Base-by-base conservation (phyloP, 805 yeast genomes). In the Candida tammaniensis region DNA sequence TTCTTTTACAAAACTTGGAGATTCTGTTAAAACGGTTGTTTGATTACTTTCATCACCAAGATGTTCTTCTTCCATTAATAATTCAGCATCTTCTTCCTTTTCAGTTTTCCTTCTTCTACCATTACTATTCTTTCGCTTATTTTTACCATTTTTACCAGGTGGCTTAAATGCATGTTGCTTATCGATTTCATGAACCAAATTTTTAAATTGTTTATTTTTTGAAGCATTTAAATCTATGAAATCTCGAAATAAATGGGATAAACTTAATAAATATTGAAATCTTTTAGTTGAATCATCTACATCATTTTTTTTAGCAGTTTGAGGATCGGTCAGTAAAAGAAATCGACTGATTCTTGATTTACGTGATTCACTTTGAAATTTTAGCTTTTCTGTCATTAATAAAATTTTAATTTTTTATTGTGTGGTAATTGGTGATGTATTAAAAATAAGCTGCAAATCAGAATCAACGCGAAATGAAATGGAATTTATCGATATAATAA, bases 221-320 rank as follows among this genome's bases (percentile, higher is more conserved):
- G 86, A 74, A 9, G 95, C 86, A 43, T 82, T 78, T 27, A 84
- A 71, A 45, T 87, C 85, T 42, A 89, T 85, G 57, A 89, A 89
- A 54, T 88, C 89, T 25, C 94, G 79, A 57, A 89, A 89, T 38
- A 91, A 66, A 43, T 86, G 95, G 0, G 96, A 87, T 25, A 89
- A 67, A 1, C 88, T 83, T 31, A 91, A 64, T 27, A 89, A 65
- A 57, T 89, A 86, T 54, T 78, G 80, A 70, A 86, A 86, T 40
- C 98, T 70, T 47, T 72, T 78, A 17, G 87, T 80, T 0, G 94
- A 74, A 48, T 82, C 93, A 47, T 76, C 85, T 20, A 51, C 61
- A 33, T 61, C 69, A 14, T 47, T 71, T 21, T 64, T 64, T 34
- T 72, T 68, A 31, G 83, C 86, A 2, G 68, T 58, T 40, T 75